Evolutionary conservation across 106 monocot genomes (phyloP), one percentile per base, ranked within the genome.

Genomic region (Narthecium ossifragum): DNA sequence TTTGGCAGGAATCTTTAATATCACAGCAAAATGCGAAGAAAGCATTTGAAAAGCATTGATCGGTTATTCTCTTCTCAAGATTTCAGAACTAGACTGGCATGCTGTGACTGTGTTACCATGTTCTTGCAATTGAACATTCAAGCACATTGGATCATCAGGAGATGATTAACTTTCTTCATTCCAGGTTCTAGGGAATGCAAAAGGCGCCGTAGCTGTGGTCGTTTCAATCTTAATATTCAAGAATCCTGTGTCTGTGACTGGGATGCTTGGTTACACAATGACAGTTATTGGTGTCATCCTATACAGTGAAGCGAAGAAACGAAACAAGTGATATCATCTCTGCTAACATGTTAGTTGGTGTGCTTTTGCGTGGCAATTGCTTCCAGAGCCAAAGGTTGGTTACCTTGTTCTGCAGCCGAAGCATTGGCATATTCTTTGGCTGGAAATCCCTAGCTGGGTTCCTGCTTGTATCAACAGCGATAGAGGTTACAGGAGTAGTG

Each of bases 151-250:
- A n/a, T 53, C 29, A 23, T 34, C 13, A 56, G 28, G 7, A 26
- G 4, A 8, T 58, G 13, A 33, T 58, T 23, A 58, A 23, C 22
- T 34, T 46, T 33, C 28, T 48, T 25, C 34, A 22, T 73, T 74
- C 18, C 61, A 93, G 93, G 93, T 93, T 58, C 88, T 93, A 29
- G 93, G 93, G 55, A 93, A 93, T 70, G 88, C 93, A 14, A 93
- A 93, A 72, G 93, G 93, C 6, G 93, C 93, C 32, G 82, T 93
- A 0, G 93, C 88, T 1, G 93, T 93, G 39, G 93, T 93, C 0
- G 66, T 93, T 10, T 93, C 93, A 25, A 88, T 93, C 37, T 55
- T 88, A 31, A 82, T 93, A 66, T 93, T 93, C 55, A 82, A 50
- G 46, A 93, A 93, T 33, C 93, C 93, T 3, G 85, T 93, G 6